These are phyloP conservation scores for Colletotrichum viniferum DNA, from an alignment of 2,329 filamentous ascomycete species.

Conservation along the genomic window DNA sequence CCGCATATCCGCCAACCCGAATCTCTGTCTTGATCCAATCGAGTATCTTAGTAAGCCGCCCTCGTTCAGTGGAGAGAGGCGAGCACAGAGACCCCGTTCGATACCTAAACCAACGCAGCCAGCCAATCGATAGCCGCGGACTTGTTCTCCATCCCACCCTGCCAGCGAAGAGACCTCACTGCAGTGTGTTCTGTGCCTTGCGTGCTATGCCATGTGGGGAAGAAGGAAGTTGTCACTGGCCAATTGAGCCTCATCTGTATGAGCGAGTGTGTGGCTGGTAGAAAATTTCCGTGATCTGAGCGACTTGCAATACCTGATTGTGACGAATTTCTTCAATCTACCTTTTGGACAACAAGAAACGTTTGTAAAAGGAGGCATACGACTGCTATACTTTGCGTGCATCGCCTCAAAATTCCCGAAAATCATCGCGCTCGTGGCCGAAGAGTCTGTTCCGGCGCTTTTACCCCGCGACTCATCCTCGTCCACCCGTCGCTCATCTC, in stretches of 20 bases:
- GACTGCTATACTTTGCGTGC: background rate
- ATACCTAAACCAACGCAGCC: background rate
- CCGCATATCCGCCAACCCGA: background rate
- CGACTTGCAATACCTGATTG: background rate
- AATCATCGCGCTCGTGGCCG: too few species aligned
- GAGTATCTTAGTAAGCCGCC: background rate
- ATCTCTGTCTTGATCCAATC: background rate
- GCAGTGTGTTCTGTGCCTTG: background rate
- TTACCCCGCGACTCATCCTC: background rate
- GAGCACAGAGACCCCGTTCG: background rate
- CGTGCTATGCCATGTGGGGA: conserved; percentile 19
- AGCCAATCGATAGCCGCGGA: background rate
- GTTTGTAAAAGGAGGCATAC: background rate
- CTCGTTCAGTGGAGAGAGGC: background rate
- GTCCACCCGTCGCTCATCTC: background rate
- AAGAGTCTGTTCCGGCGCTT: background rate
- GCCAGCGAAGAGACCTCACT: background rate
- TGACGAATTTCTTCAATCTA: background rate
- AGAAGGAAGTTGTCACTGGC: background rate
- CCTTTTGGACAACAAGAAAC: too few species aligned
- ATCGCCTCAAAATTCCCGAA: background rate
- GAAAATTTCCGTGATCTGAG: conserved; percentile 3
- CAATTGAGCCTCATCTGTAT: conserved; percentile 13
- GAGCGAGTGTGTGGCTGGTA: background rate
- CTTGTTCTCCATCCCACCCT: background rate